These are phyloP conservation scores for Pinus albicaulis DNA, from an alignment of 75 land plant species.

Conservation along the genomic window DNA sequence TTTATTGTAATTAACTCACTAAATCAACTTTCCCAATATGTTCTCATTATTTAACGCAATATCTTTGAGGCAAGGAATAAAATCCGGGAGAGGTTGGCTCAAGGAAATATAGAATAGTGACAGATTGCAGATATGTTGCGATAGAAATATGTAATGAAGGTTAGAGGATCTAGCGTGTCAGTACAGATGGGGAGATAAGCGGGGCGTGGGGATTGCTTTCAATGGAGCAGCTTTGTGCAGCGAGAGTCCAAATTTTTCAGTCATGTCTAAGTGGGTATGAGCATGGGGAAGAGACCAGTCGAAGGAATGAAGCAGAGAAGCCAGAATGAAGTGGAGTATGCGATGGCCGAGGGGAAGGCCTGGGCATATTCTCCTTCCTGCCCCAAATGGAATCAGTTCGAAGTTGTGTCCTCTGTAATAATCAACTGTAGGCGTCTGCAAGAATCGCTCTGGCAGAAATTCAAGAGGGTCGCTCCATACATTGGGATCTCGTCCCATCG, in stretches of 20 bases:
- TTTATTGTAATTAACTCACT: too few relatives aligned
- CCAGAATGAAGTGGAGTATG: constrained; percentile 11
- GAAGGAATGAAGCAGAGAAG: constrained; percentile 14
- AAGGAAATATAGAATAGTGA: too few relatives aligned
- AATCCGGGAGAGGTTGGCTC: too few relatives aligned
- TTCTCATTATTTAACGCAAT: too few relatives aligned
- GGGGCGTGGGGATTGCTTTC: constrained; percentile 17
- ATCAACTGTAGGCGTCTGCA: constrained; percentile 1
- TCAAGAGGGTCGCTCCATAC: neutral
- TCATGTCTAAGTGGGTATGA: constrained; percentile 21
- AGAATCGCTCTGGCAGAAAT: constrained; percentile 8
- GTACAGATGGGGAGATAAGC: constrained; percentile 13
- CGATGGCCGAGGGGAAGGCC: constrained; percentile 8
- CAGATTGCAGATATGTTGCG: too few relatives aligned
- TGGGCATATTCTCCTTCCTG: constrained; percentile 21
- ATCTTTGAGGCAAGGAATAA: too few relatives aligned
- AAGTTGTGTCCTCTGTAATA: constrained; percentile 13
- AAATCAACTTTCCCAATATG: too few relatives aligned
- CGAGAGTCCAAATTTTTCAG: constrained; percentile 21
- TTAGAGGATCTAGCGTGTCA: too few relatives aligned
- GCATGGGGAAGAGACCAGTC: constrained; percentile 13
- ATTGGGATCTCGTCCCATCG: constrained; percentile 11
- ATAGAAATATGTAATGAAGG: too few relatives aligned
- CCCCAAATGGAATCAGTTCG: constrained; percentile 17
- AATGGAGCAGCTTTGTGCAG: constrained; percentile 17